Evolutionary conservation across 1,284 basidiomycete species (phyloP), one percentile per base, ranked within the genome.

Genomic region (Cystobasidium slooffiae): DNA sequence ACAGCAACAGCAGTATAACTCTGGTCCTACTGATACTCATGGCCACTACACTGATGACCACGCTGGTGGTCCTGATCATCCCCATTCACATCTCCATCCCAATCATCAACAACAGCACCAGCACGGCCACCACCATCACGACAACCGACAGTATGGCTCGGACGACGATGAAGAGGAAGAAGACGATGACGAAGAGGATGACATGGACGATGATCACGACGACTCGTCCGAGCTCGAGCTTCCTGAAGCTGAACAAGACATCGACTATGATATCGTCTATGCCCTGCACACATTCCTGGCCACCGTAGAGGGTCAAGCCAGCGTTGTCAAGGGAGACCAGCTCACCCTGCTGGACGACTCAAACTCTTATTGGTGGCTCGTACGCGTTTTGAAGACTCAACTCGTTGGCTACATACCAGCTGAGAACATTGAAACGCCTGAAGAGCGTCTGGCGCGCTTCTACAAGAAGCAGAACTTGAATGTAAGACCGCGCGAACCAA

Each of bases 341-440:
- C 86, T 97, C 47, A 90, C 93, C 80, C 85, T 97, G 55, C 92
- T 97, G 86, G 94, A 97, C 84, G 94, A 97, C 82, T 93, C 90
- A 75, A 97, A 97, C 83, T 93, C 91, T 82, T 97, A 97, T 84
- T 97, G 94, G 94, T 97, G 94, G 94, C 89, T 97, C 64, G 94
- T 97, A 18, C 88, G 93, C 68, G 94, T 97, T 5, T 88, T 97
- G 79, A 98, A 95, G 85, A 97, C 93, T 2, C 94, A 98, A 83
- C 95, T 97, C 80, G 93, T 99, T n/a, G 96, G 96, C 0, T 99
- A 99, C 83, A 99, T 99, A 68, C 96, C 96, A 18, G 96, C 96
- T 0, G 96, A 99, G 84, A 99, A 99, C 82, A 97, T 99, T 80
- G 97, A 99, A 83, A 99, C 97, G 0, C 97, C 96, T 0, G 97